Conservation (phyloP, 225 moss, liverwort and hornwort species). For the Ulota crispa region DNA sequence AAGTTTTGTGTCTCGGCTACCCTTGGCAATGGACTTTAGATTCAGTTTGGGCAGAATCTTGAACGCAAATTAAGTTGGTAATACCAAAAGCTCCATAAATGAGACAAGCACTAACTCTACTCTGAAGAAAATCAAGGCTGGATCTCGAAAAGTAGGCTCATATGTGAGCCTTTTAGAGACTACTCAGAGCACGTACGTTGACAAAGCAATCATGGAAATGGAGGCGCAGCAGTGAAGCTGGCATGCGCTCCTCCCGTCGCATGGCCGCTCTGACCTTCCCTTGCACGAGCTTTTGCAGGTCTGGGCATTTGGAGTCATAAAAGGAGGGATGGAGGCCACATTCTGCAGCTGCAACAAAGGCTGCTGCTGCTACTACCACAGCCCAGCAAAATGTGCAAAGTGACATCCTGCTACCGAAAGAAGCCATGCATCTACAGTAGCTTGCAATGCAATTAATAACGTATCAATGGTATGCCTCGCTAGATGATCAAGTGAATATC, state of each 20-base stretch:
- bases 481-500: neutral
- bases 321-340: slow-evolving; percentile 28
- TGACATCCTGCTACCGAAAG: neutral
- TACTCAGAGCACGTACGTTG: slow-evolving; percentile 23
- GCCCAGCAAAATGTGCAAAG: slow-evolving; percentile 14
- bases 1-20: no score
- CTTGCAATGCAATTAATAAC: neutral
- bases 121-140: neutral
- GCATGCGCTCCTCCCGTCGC: slow-evolving; percentile 40
- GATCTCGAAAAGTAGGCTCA: neutral
- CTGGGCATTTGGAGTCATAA: slow-evolving; percentile 40
- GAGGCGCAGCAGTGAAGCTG: slow-evolving; percentile 50
- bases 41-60: neutral
- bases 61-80: neutral
- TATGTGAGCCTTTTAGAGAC: neutral
- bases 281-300: slow-evolving; percentile 38
- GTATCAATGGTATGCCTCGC: neutral
- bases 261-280: slow-evolving; percentile 32
- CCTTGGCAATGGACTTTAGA: neutral
- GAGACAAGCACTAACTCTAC: neutral
- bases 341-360: slow-evolving; percentile 13
- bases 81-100: neutral
- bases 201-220: slow-evolving; percentile 66
- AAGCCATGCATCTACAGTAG: slow-evolving; percentile 29
- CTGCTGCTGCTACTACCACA: neutral